Conservation (phyloP, 163 green algal species). For the Coccomyxa subellipsoidea region DNA sequence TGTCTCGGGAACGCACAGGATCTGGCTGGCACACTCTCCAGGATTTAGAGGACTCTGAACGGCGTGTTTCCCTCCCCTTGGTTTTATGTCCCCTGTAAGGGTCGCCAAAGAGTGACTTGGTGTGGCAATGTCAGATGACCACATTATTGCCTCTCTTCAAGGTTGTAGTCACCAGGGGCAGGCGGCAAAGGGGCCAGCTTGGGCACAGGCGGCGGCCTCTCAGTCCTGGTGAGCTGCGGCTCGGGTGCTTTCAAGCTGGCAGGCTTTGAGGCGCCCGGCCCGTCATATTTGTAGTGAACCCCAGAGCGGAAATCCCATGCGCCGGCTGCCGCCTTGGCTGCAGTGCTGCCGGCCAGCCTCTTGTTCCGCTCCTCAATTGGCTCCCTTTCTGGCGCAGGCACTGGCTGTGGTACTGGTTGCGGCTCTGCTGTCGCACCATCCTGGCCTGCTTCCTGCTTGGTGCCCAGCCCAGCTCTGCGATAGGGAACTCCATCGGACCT, state of each 20-base stretch:
- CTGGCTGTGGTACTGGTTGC: too few species aligned
- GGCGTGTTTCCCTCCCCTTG: too few species aligned
- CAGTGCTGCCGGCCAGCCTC: not conserved
- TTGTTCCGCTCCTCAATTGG: not conserved
- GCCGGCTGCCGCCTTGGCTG: not conserved
- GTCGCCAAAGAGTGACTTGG: too few species aligned
- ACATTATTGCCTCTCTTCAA: not conserved
- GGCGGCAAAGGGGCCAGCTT: not conserved
- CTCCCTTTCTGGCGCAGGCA: not conserved
- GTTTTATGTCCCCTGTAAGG: too few species aligned
- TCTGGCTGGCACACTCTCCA: too few species aligned
- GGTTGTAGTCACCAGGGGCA: not conserved
- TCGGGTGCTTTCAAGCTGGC: not conserved
- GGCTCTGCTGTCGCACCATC: not conserved
- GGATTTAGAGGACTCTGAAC: too few species aligned
- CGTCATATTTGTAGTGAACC: not conserved
- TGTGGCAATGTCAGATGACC: not conserved
- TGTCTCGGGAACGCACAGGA: too few species aligned
- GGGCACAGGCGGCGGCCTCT: not conserved
- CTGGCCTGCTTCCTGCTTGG: not conserved
- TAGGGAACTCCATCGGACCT: not conserved
- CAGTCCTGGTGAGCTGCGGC: not conserved
- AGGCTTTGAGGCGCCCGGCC: not conserved
- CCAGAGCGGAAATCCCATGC: not conserved
- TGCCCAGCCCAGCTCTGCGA: not conserved